These are phyloP conservation scores for Blechomonas ayalai DNA, from an alignment of 208 protist species.

Conservation along the genomic window DNA sequence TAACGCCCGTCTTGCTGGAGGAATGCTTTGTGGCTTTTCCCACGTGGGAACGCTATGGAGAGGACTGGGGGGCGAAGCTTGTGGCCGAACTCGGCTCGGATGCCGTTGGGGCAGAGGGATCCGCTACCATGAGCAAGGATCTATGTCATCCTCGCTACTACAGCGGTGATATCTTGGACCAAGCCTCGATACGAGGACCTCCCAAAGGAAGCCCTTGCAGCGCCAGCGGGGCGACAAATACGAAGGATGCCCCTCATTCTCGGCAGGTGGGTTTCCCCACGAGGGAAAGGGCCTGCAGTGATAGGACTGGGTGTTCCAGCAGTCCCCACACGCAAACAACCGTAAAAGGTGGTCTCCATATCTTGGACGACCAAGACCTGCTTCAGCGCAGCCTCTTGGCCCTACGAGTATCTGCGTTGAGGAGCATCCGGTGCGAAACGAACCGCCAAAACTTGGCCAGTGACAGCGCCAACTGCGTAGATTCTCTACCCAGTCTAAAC, in stretches of 20 bases:
- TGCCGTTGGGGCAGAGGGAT: background rate
- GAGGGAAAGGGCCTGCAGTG: background rate
- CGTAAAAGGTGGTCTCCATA: constrained; percentile 11
- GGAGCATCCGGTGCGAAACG: no score
- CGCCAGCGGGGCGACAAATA: no score
- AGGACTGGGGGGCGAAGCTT: background rate
- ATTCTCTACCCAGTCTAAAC: no score
- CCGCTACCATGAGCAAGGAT: background rate
- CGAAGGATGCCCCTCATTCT: no score
- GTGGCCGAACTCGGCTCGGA: background rate
- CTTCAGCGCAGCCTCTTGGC: constrained; percentile 4
- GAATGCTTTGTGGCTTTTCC: background rate
- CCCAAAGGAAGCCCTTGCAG: no score
- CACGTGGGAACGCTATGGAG: background rate
- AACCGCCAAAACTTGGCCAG: no score
- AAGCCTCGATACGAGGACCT: no score
- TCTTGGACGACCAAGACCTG: constrained; percentile 11
- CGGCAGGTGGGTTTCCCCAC: background rate
- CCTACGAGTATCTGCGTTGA: no score
- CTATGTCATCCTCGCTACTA: constrained; percentile 1
- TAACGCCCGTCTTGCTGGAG: background rate
- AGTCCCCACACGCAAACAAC: no score
- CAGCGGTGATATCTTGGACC: background rate
- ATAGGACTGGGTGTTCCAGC: no score
- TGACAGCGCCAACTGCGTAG: no score